Evolutionary conservation across 2,329 filamentous ascomycete species (phyloP), one percentile per base, ranked within the genome.

Genomic region (Cladosporium oxysporum): DNA sequence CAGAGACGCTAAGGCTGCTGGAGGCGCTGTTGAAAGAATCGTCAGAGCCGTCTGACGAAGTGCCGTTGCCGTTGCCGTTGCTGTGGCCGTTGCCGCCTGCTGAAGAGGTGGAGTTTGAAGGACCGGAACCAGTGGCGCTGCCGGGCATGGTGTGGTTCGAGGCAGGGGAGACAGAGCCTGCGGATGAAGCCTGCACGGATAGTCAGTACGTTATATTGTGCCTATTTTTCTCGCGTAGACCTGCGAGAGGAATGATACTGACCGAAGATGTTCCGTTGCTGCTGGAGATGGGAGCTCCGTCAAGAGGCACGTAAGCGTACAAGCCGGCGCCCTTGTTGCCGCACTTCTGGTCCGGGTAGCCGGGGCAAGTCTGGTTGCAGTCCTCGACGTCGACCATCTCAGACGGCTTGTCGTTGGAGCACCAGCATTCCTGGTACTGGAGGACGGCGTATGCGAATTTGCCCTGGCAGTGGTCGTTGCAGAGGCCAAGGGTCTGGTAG

Each of bases 401-500:
- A 21, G 74, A 74, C 8, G 91, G 91, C 2, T 83, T 82, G 72
- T 88, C 88, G 74, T 92, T 84, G 37, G 89, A 88, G 76, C 91
- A 94, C 90, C 90, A 94, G 75, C 91, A 94, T 62, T 83, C 77
- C 35, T 86, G 80, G 18, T 78, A 83, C 71, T 91, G 85, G 1
- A 93, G 80, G 59, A 94, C 82, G 69, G 89, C 90, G 68, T 88
- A 91, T 49, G 90, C 89, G 69, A 83, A 90, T 16, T 81, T 71
- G 23, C 75, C 72, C 33, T 77, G 71, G 78, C 91, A 94, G 58
- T 83, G 83, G 60, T 85, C 79, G 61, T 82, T 78, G 75, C 91
- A 94, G 14, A 88, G 83, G 31, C 91, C 91, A 70, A 91, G 88
- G 23, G 90, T 90, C 75, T 92, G 89, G 64, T 73, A 81, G 49